phyloP scores from a whole-genome alignment of 768 basidiomycete species.

The Leccinum fibrillosum region DNA sequence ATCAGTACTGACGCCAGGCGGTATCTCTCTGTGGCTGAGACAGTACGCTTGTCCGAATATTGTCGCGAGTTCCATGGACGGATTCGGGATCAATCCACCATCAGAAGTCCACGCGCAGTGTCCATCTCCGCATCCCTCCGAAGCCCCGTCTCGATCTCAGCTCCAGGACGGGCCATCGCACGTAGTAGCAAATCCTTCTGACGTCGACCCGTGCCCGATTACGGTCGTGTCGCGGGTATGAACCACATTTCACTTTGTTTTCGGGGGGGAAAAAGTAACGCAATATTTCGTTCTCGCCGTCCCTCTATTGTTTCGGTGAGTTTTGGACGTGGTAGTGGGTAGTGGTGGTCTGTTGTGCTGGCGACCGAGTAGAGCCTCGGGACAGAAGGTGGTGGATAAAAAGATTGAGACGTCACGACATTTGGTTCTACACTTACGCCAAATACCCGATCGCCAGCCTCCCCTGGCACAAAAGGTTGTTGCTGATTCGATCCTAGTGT shows the following conservation, averaged over 20 bases:
- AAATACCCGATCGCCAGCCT: neutral
- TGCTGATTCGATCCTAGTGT: neutral
- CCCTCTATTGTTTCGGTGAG: neutral
- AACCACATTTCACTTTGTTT: neutral
- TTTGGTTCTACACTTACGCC: neutral
- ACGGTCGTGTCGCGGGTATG: constrained; percentile 14
- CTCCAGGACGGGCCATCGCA: neutral
- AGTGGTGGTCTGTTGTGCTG: neutral
- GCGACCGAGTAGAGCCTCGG: neutral
- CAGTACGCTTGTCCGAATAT: constrained; percentile 28
- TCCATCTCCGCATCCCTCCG: constrained; percentile 10
- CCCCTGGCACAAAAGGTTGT: neutral
- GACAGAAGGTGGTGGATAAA: neutral
- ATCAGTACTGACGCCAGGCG: neutral
- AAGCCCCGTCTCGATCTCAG: neutral
- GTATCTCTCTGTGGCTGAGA: neutral
- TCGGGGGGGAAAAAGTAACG: neutral
- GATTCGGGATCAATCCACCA: constrained; percentile 13
- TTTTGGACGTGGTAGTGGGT: neutral
- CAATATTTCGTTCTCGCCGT: neutral
- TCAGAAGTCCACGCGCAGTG: constrained; percentile 7
- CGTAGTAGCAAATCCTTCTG: neutral
- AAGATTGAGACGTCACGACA: neutral
- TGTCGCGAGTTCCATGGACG: constrained; percentile 19
- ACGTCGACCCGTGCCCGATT: constrained; percentile 11